phyloP scores from a whole-genome alignment of 805 yeast species.

The Metschnikowia chrysomelidarum region DNA sequence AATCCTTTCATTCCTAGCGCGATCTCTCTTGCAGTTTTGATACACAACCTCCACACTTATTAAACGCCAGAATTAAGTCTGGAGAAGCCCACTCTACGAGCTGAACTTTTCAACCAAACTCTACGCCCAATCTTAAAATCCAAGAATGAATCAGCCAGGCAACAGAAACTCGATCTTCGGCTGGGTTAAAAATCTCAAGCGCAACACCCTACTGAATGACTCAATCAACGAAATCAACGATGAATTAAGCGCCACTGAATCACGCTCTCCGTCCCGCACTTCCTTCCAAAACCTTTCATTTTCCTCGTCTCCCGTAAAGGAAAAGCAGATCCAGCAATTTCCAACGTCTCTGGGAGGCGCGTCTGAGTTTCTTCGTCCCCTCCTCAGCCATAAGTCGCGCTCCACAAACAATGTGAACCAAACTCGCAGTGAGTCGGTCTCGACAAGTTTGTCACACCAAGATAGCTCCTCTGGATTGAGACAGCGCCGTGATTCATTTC shows the following conservation, averaged over 20 bases:
- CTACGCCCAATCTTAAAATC: too few relatives aligned
- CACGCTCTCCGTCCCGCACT: slow-evolving; percentile 21
- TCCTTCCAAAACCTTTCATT: slow-evolving; percentile 13
- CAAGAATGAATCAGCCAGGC: slow-evolving; percentile 41
- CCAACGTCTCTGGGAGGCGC: slow-evolving; percentile 8
- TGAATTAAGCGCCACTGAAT: slow-evolving; percentile 19
- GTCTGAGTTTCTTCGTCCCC: slow-evolving; percentile 41
- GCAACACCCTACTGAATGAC: slow-evolving; percentile 37
- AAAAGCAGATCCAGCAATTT: slow-evolving; percentile 8
- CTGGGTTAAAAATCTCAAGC: slow-evolving; percentile 45
- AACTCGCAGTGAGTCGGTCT: slow-evolving; percentile 37
- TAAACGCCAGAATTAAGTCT: too few relatives aligned
- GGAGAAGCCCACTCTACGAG: too few relatives aligned
- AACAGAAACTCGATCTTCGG: slow-evolving; percentile 41
- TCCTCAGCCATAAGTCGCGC: slow-evolving; percentile 49
- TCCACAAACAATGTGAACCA: slow-evolving; percentile 47
- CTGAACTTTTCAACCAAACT: too few relatives aligned
- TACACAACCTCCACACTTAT: too few relatives aligned
- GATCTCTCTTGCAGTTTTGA: too few relatives aligned
- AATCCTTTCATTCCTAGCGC: too few relatives aligned
- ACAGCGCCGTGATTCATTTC: slow-evolving; percentile 51
- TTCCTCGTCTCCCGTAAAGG: slow-evolving; percentile 14
- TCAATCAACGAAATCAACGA: slow-evolving; percentile 35
- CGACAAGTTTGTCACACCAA: slow-evolving; percentile 17
- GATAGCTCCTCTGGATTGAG: slow-evolving; percentile 25